A percentile compares a stretch with the other conserved stretches of the same genome.
Conservation (phyloP, 2,329 filamentous ascomycete genomes). For the Coniochaeta pulveracea region DNA sequence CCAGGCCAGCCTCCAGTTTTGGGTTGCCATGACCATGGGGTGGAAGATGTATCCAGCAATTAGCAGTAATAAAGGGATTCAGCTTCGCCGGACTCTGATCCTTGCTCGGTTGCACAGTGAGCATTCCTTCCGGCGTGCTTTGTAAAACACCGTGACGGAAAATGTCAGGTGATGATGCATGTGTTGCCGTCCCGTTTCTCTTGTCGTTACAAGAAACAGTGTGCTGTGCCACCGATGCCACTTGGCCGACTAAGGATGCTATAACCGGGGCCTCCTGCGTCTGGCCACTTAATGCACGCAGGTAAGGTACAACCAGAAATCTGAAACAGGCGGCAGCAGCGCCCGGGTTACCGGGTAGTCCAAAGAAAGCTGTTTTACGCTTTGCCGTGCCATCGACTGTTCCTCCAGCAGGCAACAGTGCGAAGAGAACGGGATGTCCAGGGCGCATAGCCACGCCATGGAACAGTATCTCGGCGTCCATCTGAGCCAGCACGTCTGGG, state of each 20-base stretch:
- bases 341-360: constrained; percentile 16
- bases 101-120: constrained; percentile 4
- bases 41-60: constrained; percentile 8
- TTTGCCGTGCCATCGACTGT: neutral
- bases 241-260: constrained; percentile 1
- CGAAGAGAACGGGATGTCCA: constrained; percentile 18
- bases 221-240: neutral
- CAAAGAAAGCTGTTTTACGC: constrained; percentile 14
- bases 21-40: neutral
- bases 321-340: constrained; percentile 17
- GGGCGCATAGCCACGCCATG: constrained; percentile 18
- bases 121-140: neutral
- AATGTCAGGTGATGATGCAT: neutral
- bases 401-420: constrained; percentile 8
- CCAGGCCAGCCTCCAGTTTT: neutral
- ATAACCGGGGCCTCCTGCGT: constrained; percentile 5
- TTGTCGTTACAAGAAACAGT: neutral
- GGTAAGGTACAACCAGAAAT: constrained; percentile 17
- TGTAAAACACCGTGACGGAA: constrained; percentile 4
- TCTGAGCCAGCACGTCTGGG: constrained; percentile 9
- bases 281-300: constrained; percentile 9
- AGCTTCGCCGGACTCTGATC: constrained; percentile 8
- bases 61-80: constrained; percentile 4
- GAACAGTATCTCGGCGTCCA: constrained; percentile 14
- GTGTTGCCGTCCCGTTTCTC: too few species aligned